Percentiles rank a stretch among this genome's conserved stretches.
Evolutionary conservation across 1,284 basidiomycete genomes (phyloP).

Genomic region (Malassezia obtusa): DNA sequence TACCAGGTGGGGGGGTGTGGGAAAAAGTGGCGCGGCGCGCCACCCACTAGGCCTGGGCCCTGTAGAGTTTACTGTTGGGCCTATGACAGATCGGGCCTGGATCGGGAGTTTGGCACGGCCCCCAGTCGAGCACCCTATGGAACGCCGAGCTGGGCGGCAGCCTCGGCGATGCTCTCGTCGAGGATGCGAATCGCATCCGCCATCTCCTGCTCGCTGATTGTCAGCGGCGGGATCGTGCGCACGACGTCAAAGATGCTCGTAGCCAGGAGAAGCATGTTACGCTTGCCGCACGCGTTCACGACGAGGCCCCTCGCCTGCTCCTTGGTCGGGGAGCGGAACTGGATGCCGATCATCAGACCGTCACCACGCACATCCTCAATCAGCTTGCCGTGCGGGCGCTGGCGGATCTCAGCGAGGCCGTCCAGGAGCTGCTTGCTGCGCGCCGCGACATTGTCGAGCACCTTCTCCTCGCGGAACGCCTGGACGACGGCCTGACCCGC

Average conservation of each 20-base stretch:
- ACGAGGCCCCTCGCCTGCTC: slow-evolving; percentile 30
- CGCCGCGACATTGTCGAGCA: slow-evolving; percentile 38
- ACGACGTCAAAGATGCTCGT: slow-evolving; percentile 41
- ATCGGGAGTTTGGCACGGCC: no score
- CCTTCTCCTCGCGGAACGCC: slow-evolving; percentile 32
- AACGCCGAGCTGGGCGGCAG: not conserved
- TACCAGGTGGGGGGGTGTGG: no score
- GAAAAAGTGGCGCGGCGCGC: no score
- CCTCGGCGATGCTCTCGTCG: slow-evolving; percentile 13
- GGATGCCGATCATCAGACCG: slow-evolving; percentile 44
- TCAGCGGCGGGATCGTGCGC: slow-evolving; percentile 42
- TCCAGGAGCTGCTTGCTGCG: slow-evolving; percentile 33
- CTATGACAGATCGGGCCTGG: no score
- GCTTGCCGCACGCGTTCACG: slow-evolving; percentile 29
- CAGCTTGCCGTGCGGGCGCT: slow-evolving; percentile 23
- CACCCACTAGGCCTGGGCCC: no score
- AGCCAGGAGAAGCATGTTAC: slow-evolving; percentile 39
- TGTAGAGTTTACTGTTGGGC: no score
- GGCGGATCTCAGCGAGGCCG: slow-evolving; percentile 23
- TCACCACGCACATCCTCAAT: slow-evolving; percentile 42
- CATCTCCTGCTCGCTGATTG: slow-evolving; percentile 33
- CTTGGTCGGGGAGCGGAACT: slow-evolving; percentile 22
- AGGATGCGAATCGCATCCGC: slow-evolving; percentile 32
- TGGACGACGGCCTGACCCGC: slow-evolving; percentile 35
- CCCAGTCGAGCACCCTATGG: no score